Conservation (phyloP, 2,329 filamentous ascomycete species). For the Fusarium solani-melongenae region DNA sequence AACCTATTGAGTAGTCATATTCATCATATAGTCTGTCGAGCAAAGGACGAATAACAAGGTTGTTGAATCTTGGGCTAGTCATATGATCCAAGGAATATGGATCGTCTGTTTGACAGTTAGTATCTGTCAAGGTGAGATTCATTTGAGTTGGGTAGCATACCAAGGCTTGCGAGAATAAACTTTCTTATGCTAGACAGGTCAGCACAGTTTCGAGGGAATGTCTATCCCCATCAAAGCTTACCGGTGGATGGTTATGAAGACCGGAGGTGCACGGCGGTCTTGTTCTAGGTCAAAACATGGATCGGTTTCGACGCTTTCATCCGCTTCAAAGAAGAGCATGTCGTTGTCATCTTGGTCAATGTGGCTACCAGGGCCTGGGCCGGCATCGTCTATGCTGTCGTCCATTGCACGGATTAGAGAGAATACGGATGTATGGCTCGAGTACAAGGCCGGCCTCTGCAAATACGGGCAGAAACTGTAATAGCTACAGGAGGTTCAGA, state of each 20-base stretch:
- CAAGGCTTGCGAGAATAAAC: background rate
- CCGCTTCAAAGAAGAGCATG: background rate
- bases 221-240: background rate
- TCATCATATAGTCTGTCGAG: background rate
- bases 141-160: background rate
- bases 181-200: background rate
- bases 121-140: background rate
- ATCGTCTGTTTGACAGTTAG: background rate
- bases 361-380: background rate
- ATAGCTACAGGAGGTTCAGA: background rate
- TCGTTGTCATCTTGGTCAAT: background rate
- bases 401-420: background rate
- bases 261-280: background rate
- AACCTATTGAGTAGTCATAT: background rate
- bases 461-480: background rate
- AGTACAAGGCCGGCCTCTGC: background rate
- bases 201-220: background rate
- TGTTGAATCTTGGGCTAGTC: background rate
- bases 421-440: background rate
- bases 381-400: background rate
- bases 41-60: background rate
- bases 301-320: background rate
- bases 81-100: background rate
- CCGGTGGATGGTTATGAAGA: background rate
- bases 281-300: background rate